A percentile compares a stretch with the other conserved stretches of the same genome.
Conservation (phyloP, 352 stramenopile genomes). For the Phytophthora citricola region DNA sequence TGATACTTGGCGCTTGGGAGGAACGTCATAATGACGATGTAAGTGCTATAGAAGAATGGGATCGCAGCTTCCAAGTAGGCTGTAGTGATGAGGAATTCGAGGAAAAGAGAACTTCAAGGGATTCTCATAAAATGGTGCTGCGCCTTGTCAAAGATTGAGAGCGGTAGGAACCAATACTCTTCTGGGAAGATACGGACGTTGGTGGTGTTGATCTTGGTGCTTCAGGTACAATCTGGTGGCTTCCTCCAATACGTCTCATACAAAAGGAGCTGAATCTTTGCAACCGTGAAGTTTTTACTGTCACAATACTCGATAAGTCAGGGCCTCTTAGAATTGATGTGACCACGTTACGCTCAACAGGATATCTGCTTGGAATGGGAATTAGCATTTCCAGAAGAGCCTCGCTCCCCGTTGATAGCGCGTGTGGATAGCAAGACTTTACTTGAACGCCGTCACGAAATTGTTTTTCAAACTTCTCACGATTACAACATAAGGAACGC, state of each 20-base stretch:
- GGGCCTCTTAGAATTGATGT: neutral
- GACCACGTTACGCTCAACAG: neutral
- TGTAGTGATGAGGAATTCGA: constrained; percentile 35
- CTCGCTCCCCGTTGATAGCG: neutral
- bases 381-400: constrained; percentile 3
- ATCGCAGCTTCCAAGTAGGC: constrained; percentile 43
- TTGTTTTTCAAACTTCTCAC: constrained; percentile 5
- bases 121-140: constrained; percentile 3
- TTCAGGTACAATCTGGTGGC: constrained; percentile 7
- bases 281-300: neutral
- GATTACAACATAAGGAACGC: constrained; percentile 11
- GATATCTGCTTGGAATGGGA: neutral
- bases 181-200: neutral
- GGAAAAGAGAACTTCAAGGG: constrained; percentile 22
- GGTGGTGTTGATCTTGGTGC: neutral
- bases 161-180: neutral
- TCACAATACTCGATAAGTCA: neutral
- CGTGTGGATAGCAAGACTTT: constrained; percentile 7
- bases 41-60: constrained; percentile 29
- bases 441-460: neutral
- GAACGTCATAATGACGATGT: constrained; percentile 13
- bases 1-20: constrained; percentile 22
- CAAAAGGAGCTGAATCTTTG: neutral
- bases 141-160: neutral
- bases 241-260: neutral